Base-by-base conservation (phyloP, 2,329 filamentous ascomycete genomes). In the Talaromyces sp. region DNA sequence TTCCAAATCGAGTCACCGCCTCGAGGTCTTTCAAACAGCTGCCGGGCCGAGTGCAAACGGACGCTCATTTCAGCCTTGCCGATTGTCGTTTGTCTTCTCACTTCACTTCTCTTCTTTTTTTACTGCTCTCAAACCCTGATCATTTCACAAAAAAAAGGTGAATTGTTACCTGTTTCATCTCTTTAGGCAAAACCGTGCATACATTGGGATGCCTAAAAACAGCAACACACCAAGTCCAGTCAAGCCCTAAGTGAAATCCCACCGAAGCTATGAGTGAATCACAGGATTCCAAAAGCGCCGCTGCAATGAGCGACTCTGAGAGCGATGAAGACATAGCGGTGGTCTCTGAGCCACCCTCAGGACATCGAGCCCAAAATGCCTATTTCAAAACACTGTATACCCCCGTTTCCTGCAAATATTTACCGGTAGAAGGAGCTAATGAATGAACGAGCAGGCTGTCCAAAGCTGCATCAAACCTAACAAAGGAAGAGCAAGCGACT, bases 361-460 rank as follows among this genome's bases (percentile, higher is more conserved):
- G 51, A 27, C 83, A 82, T 58, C 79, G 79, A 12, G 73, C 73
- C 3, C 82, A 87, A 56, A 79, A 82, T 63, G 76, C 79, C 1
- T 77, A 77, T 33, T 85, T 87, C 57, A 76, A 83, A 56, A 70
- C 72, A 1, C 81, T 79, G 66, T 77, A 75, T 51, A 76, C 75
- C 18, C 61, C 9, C 28, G 27, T 62, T 67, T 47, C 69, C 50
- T 23, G 6, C 16, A 27, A 27, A 9, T 18, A 14, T 16, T 53
- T 23, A 53, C 28, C 27, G n/a, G 27, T 4, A 1, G 18, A 56
- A 36, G 1, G 27, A 14, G 10, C 56, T 58, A 16, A 56, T 16
- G 30, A 33, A 4, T 27, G 2, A 12, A 36, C 30, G 14, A 34
- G 28, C 64, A 79, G 77, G 33, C 67, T 79, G 10, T 73, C 75